Base-by-base conservation (phyloP, 2,329 filamentous ascomycete species). In the Xylaria sp. region DNA sequence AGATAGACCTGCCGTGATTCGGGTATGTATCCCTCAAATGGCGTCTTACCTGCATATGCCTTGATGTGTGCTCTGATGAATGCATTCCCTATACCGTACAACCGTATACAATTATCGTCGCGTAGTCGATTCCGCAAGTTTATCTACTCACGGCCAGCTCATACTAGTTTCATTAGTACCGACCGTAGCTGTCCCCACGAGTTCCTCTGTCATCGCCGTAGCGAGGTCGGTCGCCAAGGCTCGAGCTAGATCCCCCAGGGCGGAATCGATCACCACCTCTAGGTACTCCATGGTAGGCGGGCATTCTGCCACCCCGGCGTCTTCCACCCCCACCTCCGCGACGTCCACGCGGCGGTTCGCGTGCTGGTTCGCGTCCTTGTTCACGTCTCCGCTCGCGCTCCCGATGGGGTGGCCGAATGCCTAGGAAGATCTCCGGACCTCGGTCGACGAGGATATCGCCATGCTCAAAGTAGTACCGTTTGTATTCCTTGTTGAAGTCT, bases 381-480 rank as follows among this genome's bases (percentile, higher is more conserved):
- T 71, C 72, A n/a, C 71, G 66, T 43, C 70, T 66, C 29, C 74
- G 72, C 66, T 71, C 75, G 45, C 62, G 74, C 63, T 83, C 79
- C 8, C 81, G 74, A 55, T 82, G 78, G 1, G 84, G 84, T 20
- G 83, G 84, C 20, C 84, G 76, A 56, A 88, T 85, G 16, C 84
- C 84, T 44, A 84, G 74, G 65, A 87, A 87, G 37, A 87, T 84
- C 68, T 92, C 89, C 16, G 84, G 84, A 13, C 89, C 89, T 49
- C 86, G 80, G 68, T 92, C 88, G 41, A 92, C 87, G 49, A 92
- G 84, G 5, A 72, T 66, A 55, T 86, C 83, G 1, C 78, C 79
- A 51, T 86, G 76, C 69, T 91, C 88, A 63, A 92, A 92, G 0
- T 86, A 88, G 68, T 90, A 91, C 26, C 89, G 79, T 67, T 89